Base-by-base conservation (phyloP, 2,329 filamentous ascomycete genomes). In the Diplocarpon mali region DNA sequence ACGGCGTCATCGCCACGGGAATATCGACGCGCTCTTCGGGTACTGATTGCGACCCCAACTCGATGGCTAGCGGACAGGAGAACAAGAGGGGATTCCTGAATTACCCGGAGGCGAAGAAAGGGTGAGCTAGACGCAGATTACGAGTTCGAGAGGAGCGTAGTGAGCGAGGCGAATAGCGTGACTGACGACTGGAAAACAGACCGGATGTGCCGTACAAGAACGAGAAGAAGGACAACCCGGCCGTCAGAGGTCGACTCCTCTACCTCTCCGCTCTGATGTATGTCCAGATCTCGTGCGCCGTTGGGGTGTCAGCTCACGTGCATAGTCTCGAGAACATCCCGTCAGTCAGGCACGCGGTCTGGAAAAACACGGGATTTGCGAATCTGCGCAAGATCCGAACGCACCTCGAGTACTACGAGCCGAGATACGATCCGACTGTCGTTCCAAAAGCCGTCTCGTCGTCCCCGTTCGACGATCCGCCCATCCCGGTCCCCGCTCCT, bases 311-410 rank as follows among this genome's bases (percentile, higher is more conserved):
- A 32, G 34, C 48, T 47, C 20, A 51, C 31, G n/a, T 42, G 10
- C 35, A 14, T 14, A 54, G 52, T 39, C 48, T 54, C 17, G 52
- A 54, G 40, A 47, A 37, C 37, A 34, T 54, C 28, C 27, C 35
- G 11, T 46, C 48, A 15, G 32, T 54, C 5, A 34, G 49, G 12
- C 29, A 35, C 13, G 41, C 38, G 2, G 41, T 52, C 14, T 54
- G 52, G 52, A 40, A 48, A n/a, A 54, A 54, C 16, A 46, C 49
- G 13, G 52, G 52, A 7, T 54, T 54, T 36, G 47, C 42, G 2
- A 37, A 46, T 17, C 43, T 54, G 8, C 38, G 44, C 13, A 45
- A 46, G 16, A 48, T 54, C 12, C 42, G 49, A 14, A 35, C 32
- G 14, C 24, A 52, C 17, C 44, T 54, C n/a, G 49, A 54, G 42